Conservation (phyloP, 148 eudicot species). For the Euryodendron excelsum region DNA sequence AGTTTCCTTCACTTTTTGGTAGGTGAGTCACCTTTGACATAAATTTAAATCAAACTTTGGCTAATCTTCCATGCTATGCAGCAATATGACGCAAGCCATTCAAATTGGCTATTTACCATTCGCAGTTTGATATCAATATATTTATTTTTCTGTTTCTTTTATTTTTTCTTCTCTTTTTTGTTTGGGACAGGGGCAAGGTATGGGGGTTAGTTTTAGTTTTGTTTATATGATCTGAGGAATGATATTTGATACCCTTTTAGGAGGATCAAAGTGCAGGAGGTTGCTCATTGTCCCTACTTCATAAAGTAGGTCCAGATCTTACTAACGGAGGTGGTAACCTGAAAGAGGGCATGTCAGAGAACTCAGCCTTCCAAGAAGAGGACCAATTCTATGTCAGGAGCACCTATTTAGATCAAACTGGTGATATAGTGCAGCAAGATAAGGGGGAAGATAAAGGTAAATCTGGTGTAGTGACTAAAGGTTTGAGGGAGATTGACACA, state of each 20-base stretch:
- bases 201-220: background rate
- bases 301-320: conserved; percentile 33
- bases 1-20: too few species aligned
- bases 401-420: conserved; percentile 36
- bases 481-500: conserved; percentile 30
- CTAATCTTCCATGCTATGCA: background rate
- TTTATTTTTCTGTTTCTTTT: background rate
- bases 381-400: conserved; percentile 28
- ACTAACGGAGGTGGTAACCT: conserved; percentile 31
- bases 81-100: background rate
- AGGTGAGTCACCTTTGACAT: background rate
- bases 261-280: conserved; percentile 44
- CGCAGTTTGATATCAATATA: background rate
- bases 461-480: conserved; percentile 25
- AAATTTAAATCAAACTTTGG: background rate
- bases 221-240: conserved; percentile 7
- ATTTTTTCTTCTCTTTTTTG: background rate
- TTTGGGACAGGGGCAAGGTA: conserved; percentile 11
- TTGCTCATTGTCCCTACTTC: conserved; percentile 31
- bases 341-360: conserved; percentile 58
- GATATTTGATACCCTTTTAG: conserved; percentile 30
- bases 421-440: conserved; percentile 30
- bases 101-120: background rate
- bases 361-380: conserved; percentile 47
- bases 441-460: conserved; percentile 29